Percentiles rank a stretch among this genome's conserved stretches.
Evolutionary conservation across 2,329 filamentous ascomycete species (phyloP).

Genomic region (Phaeosphaeriaceae sp.): DNA sequence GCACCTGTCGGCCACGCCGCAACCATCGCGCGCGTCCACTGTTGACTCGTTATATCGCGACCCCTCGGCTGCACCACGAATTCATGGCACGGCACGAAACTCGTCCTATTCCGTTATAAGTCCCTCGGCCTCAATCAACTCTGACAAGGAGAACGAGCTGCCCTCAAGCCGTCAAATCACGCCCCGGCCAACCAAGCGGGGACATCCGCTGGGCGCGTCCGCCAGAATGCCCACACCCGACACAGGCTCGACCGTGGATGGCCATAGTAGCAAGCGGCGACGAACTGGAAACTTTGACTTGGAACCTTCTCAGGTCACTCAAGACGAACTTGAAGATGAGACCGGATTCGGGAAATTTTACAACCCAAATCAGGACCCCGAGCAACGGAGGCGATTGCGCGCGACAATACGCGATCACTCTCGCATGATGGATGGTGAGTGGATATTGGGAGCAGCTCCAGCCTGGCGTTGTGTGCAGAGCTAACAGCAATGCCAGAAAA

Average conservation of each 20-base stretch:
- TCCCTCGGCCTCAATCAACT: constrained; percentile 38
- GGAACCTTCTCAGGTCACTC: constrained; percentile 6
- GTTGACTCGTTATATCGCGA: constrained; percentile 47
- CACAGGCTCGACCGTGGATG: constrained; percentile 39
- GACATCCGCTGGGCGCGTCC: constrained; percentile 43
- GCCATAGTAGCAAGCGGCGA: constrained; percentile 52
- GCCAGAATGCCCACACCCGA: constrained; percentile 47
- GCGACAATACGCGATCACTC: constrained; percentile 72
- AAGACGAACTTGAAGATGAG: constrained; percentile 19
- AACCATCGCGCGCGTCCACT: constrained; percentile 36
- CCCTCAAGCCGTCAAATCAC: constrained; percentile 37
- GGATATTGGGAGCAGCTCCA: neutral
- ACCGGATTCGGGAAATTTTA: constrained; percentile 57
- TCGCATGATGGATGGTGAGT: constrained; percentile 61
- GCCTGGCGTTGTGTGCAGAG: neutral
- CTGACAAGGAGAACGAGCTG: constrained; percentile 55
- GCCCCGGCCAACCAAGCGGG: constrained; percentile 51
- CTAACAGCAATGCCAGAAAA: constrained; percentile 60
- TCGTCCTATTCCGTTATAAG: constrained; percentile 43
- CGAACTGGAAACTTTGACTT: constrained; percentile 49
- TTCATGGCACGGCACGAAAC: constrained; percentile 21
- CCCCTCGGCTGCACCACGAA: constrained; percentile 37
- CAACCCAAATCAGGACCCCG: constrained; percentile 81
- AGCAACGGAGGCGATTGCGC: constrained; percentile 74
- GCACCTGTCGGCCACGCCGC: constrained; percentile 36